phyloP scores from a whole-genome alignment of 192 early-diverging fungal species.

The Gorgonomyces haynaldii region DNA sequence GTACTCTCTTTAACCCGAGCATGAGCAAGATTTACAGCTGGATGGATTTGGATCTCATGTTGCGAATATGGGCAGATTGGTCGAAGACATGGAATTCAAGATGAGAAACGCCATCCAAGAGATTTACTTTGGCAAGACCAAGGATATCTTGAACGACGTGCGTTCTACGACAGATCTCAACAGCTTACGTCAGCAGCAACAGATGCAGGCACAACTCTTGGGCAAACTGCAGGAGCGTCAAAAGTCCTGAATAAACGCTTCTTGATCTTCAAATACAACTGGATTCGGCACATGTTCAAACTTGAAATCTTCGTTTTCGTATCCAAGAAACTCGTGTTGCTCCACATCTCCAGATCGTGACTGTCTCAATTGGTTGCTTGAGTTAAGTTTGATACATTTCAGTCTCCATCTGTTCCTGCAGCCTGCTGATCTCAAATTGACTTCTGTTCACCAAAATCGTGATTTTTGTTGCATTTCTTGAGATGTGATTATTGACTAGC shows the following conservation, averaged over 20 bases:
- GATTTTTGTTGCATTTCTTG: no score
- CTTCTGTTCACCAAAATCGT: no score
- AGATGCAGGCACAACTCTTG: constrained; percentile 30
- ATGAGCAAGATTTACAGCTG: constrained; percentile 68
- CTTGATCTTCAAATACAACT: constrained; percentile 60
- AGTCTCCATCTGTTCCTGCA: no score
- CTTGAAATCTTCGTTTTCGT: constrained; percentile 65
- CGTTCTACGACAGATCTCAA: constrained; percentile 34
- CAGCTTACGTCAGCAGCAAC: not conserved
- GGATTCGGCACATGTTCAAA: constrained; percentile 70
- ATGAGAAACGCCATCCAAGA: constrained; percentile 89
- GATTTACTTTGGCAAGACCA: constrained; percentile 97
- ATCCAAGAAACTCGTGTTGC: constrained; percentile 60
- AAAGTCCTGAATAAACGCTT: no score
- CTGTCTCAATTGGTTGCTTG: not conserved
- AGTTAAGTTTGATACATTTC: no score
- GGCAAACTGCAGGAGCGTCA: constrained; percentile 52
- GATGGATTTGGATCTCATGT: constrained; percentile 72
- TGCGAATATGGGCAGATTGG: constrained; percentile 87
- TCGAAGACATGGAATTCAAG: constrained; percentile 97
- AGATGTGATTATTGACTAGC: no score
- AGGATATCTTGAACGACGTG: constrained; percentile 91
- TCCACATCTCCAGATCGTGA: constrained; percentile 31
- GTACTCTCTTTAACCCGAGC: constrained; percentile 38
- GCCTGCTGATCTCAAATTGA: no score